phyloP scores from a whole-genome alignment of 164 flowering plant genomes.

The Akebia trifoliata region DNA sequence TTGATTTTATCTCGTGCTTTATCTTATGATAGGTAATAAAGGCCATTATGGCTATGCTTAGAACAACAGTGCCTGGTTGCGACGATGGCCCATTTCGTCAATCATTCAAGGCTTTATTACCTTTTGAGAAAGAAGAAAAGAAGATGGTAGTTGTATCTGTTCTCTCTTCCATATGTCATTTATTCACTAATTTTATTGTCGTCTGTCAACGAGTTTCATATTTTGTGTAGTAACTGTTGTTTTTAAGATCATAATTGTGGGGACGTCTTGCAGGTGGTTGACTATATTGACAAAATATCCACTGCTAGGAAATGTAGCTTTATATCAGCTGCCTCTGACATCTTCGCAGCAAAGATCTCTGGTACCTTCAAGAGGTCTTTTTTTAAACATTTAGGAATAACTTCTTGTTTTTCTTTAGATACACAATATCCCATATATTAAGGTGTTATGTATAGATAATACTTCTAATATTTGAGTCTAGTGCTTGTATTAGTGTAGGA shows the following conservation, averaged over 20 bases:
- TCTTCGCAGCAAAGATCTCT: constrained; percentile 80
- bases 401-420: too few relatives aligned
- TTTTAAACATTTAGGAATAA: constrained; percentile 1
- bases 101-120: constrained; percentile 77
- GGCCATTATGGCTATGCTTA: constrained; percentile 74
- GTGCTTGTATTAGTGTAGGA: too few relatives aligned
- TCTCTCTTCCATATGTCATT: background rate
- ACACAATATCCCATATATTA: too few relatives aligned
- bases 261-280: constrained; percentile 52
- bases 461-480: too few relatives aligned
- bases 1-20: constrained; percentile 11
- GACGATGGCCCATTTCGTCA: constrained; percentile 78
- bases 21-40: constrained; percentile 48
- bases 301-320: constrained; percentile 65
- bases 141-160: constrained; percentile 45
- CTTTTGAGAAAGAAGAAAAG: constrained; percentile 78
- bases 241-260: background rate
- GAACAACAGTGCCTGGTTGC: constrained; percentile 67
- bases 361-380: constrained; percentile 90
- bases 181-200: background rate
- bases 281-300: constrained; percentile 72
- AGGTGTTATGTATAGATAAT: too few relatives aligned
- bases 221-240: background rate
- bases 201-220: background rate
- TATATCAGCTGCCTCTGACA: constrained; percentile 67